These are phyloP conservation scores for Fusarium pilosicola DNA, from an alignment of 2,329 filamentous ascomycete species.

Conservation along the genomic window DNA sequence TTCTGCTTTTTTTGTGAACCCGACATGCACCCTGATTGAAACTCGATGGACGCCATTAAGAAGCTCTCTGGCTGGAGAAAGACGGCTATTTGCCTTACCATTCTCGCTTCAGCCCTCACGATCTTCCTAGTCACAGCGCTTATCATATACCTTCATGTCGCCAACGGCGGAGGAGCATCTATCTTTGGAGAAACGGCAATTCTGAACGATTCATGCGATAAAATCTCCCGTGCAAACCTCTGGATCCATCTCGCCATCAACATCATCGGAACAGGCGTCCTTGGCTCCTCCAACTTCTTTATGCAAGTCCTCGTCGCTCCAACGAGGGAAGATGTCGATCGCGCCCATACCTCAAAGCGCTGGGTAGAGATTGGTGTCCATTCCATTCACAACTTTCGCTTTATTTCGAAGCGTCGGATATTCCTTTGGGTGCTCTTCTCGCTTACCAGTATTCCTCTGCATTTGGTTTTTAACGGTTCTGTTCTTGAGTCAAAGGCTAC, in stretches of 20 bases:
- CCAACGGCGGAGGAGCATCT: not conserved
- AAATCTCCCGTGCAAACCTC: not conserved
- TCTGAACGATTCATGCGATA: not conserved
- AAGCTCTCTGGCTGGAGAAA: not conserved
- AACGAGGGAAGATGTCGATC: not conserved
- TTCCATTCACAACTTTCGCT: not conserved
- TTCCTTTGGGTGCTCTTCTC: not conserved
- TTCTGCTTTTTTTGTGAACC: fast-evolving
- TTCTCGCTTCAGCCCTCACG: not conserved
- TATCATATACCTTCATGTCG: not conserved
- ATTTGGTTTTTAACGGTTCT: not conserved
- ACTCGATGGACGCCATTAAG: not conserved
- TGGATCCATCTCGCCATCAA: not conserved
- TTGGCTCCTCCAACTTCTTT: not conserved
- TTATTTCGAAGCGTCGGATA: not conserved
- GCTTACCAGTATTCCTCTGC: not conserved
- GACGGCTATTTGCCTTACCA: not conserved
- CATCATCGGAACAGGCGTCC: not conserved
- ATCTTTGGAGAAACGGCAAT: not conserved
- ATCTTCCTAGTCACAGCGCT: not conserved
- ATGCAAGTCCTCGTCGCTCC: not conserved
- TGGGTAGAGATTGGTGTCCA: not conserved
- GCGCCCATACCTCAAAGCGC: not conserved
- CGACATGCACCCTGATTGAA: not conserved
- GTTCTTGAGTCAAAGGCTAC: not conserved